Evolutionary conservation across 768 basidiomycete genomes (phyloP), one percentile per base, ranked within the genome.

Genomic region (Lepiota venenata): DNA sequence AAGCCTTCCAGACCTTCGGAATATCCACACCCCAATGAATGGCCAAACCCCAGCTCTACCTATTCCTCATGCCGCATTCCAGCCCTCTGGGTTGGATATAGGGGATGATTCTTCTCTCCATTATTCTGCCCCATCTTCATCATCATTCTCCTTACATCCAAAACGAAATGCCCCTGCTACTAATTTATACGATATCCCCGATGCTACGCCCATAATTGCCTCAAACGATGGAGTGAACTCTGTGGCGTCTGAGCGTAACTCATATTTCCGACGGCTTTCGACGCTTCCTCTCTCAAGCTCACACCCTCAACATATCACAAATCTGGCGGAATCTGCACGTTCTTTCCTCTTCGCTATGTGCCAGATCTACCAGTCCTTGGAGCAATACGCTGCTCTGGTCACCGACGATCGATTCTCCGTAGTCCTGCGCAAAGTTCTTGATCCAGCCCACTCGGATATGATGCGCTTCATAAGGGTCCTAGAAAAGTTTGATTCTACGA

Each of bases 241-340:
- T 3, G 83, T 89, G 69, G 84, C 92, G 39, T 79, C 82, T 3
- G 91, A 95, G 63, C 83, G 91, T 20, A 89, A 93, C 63, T 90
- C 92, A 1, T 98, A 99, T 70, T 99, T 99, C 72, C 87, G 88
- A 36, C 85, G 94, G n/a, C 75, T 96, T 20, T 93, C 93, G 2
- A 84, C 86, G 29, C 72, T 93, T 4, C 88, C 88, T 1, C 71
- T 83, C 29, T 78, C 84, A 16, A 82, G 80, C 60, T 76, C 84
- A 16, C 79, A 97, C 8, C 91, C 95, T 0, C 71, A 77, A 14
- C 71, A 87, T 12, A 74, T 98, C 7, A 70, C 84, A 18, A 76
- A 75, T 38, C 75, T 96, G 40, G 79, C 93, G 41, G 93, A 98
- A 63, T 86, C 88, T n/a, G 86, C 92, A 43, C 87, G 97, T 22